Evolutionary conservation across 768 basidiomycete genomes (phyloP).

Genomic region (Clitopilus hobsonii): DNA sequence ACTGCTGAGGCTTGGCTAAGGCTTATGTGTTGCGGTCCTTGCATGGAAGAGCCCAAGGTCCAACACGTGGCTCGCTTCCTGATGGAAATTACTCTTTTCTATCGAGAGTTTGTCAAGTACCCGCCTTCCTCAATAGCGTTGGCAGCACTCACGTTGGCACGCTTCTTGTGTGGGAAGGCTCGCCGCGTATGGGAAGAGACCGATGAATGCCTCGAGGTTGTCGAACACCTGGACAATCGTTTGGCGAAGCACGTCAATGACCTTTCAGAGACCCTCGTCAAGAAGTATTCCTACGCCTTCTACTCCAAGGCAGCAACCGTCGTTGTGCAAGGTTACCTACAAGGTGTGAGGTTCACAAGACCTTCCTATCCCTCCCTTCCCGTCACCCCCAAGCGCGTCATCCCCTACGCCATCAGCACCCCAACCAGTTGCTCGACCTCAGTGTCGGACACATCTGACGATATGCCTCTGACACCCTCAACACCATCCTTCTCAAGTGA

Average conservation of each 20-base stretch:
- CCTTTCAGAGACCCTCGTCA: slow-evolving; percentile 92
- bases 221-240: slow-evolving; percentile 81
- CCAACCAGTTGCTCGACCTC: slow-evolving; percentile 73
- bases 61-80: slow-evolving; percentile 96
- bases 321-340: slow-evolving; percentile 90
- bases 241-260: slow-evolving; percentile 87
- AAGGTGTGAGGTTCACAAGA: slow-evolving; percentile 71
- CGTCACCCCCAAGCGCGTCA: slow-evolving; percentile 59
- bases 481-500: slow-evolving; percentile 67
- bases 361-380: slow-evolving; percentile 49
- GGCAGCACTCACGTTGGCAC: slow-evolving; percentile 85
- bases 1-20: slow-evolving; percentile 98
- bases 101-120: slow-evolving; percentile 90
- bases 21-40: slow-evolving; percentile 69
- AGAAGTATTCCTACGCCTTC: slow-evolving; percentile 97
- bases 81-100: slow-evolving; percentile 99
- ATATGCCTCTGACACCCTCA: slow-evolving; percentile 79
- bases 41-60: slow-evolving; percentile 81
- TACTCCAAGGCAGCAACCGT: slow-evolving; percentile 95
- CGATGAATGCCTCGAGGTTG: slow-evolving; percentile 76
- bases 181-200: slow-evolving; percentile 82
- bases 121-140: slow-evolving; percentile 83
- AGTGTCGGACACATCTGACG: slow-evolving; percentile 73
- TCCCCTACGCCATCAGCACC: slow-evolving; percentile 57
- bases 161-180: slow-evolving; percentile 79